Evolutionary conservation across 106 monocot species (phyloP).

Genomic region (Dendrobium huoshanense): DNA sequence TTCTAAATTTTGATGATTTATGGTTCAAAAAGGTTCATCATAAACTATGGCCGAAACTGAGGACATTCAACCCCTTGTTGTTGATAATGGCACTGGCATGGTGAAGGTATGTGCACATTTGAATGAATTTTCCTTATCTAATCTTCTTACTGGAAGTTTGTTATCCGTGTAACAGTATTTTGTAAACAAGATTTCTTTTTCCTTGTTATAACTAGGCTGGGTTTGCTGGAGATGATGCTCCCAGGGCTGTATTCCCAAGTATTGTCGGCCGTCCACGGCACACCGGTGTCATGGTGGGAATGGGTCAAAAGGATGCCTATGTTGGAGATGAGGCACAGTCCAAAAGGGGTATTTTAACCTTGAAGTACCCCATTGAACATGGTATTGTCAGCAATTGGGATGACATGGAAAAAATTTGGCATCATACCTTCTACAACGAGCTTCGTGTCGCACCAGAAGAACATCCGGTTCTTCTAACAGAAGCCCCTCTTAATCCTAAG

Average conservation of each 20-base stretch:
- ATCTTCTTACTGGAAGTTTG: background rate
- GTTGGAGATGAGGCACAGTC: constrained; percentile 39
- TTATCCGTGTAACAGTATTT: background rate
- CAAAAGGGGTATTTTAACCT: constrained; percentile 29
- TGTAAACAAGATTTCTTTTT: background rate
- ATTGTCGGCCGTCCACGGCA: constrained; percentile 28
- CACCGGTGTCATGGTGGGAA: constrained; percentile 37
- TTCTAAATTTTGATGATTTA: background rate
- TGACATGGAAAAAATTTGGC: constrained; percentile 29
- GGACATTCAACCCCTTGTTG: constrained; percentile 30
- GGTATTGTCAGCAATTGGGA: constrained; percentile 43
- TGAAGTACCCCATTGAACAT: constrained; percentile 36
- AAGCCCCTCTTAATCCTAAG: constrained; percentile 39
- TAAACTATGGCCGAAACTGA: constrained; percentile 22
- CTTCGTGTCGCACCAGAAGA: constrained; percentile 39
- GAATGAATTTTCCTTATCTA: background rate
- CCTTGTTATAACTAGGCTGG: constrained; percentile 22
- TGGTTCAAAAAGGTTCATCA: background rate
- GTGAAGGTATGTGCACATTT: constrained; percentile 14
- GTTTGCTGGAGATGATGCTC: constrained; percentile 42
- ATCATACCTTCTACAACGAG: constrained; percentile 39
- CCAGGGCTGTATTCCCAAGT: constrained; percentile 34
- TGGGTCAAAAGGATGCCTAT: constrained; percentile 38
- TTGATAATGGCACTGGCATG: constrained; percentile 30
- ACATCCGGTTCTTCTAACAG: constrained; percentile 32